Base-by-base conservation (phyloP, 495 filamentous ascomycete species). In the Penicillium mononematosum region DNA sequence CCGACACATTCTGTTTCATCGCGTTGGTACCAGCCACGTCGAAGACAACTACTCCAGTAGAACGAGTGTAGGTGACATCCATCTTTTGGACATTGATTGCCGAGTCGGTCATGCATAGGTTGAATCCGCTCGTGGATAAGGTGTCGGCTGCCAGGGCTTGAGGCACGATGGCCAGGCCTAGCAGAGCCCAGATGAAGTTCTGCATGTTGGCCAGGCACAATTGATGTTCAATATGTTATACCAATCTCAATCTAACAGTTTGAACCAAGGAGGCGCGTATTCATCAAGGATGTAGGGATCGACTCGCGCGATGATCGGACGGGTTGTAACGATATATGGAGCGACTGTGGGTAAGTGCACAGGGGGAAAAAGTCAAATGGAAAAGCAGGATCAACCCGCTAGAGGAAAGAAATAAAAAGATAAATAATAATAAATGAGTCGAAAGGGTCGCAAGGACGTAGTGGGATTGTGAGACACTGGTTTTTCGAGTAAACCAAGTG, bases 101-200 rank as follows among this genome's bases (percentile, higher is more conserved):
- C 25, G 87, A 77, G 45, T 83, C 80, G 10, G 75, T 70, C 63
- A 85, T 74, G 75, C 94, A 98, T 56, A 81, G 84, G 63, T 77
- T 85, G 75, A 93, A 93, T 54, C 92, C 90, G 39, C 75, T 78
- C 29, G 94, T 97, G 64, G 85, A 82, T 25, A 98, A 81, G 17
- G 92, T 77, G 67, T 96, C 88, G 49, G 72, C 80, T 53, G 83
- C 88, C 24, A 83, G 61, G 25, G 68, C 76, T 50, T 67, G 67
- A 52, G 82, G 77, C 49, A 84, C 68, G 22, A 70, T 42, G 46
- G 63, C 64, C 65, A 75, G 57, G 39, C 63, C 66, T 49, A 71
- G 55, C 25, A 75, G 63, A 43, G 67, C 61, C 63, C 60, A 66
- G 44, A 68, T 58, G 56, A 47, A 34, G 32, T 59, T 58, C 53